Evolutionary conservation across 1,284 basidiomycete genomes (phyloP).

Genomic region (Phenoliferia sp.): DNA sequence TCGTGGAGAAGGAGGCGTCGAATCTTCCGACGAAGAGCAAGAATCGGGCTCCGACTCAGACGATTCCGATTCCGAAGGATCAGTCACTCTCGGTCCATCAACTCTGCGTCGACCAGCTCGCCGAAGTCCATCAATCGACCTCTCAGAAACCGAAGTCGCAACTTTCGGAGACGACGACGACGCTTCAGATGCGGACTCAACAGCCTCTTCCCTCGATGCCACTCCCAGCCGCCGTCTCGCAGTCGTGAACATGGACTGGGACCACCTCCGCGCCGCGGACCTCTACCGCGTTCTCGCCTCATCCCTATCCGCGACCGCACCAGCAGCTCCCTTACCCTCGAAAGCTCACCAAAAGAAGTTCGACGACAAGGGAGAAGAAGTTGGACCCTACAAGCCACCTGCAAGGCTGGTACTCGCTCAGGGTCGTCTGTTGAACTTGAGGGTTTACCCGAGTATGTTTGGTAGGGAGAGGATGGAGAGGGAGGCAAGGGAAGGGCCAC

Average conservation of each 20-base stretch:
- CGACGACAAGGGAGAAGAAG: slow-evolving; percentile 29
- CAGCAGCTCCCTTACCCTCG: slow-evolving; percentile 8
- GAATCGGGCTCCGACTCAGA: slow-evolving; percentile 19
- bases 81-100: slow-evolving; percentile 24
- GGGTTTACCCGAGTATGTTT: slow-evolving; percentile 89
- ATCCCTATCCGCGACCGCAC: slow-evolving; percentile 53
- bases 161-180: slow-evolving; percentile 39
- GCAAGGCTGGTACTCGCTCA: slow-evolving; percentile 37
- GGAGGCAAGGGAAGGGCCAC: slow-evolving; percentile 88
- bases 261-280: slow-evolving; percentile 84
- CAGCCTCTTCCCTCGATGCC: slow-evolving; percentile 39
- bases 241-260: slow-evolving; percentile 97
- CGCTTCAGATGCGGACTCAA: slow-evolving; percentile 43
- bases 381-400: slow-evolving; percentile 25
- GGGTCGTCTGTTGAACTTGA: slow-evolving; percentile 67
- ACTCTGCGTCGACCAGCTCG: slow-evolving; percentile 15
- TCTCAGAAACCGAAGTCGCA: slow-evolving; percentile 27
- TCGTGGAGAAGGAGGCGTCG: slow-evolving; percentile 76
- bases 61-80: slow-evolving; percentile 23
- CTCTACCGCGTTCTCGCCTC: slow-evolving; percentile 92
- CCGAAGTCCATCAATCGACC: slow-evolving; percentile 31
- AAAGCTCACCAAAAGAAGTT: slow-evolving; percentile 22
- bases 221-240: slow-evolving; percentile 68
- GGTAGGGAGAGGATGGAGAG: slow-evolving; percentile 80
- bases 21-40: slow-evolving; percentile 64